Evolutionary conservation across 1,139 yeast species (phyloP), one percentile per base, ranked within the genome.

Genomic region (Saccharomyces pastorianus): DNA sequence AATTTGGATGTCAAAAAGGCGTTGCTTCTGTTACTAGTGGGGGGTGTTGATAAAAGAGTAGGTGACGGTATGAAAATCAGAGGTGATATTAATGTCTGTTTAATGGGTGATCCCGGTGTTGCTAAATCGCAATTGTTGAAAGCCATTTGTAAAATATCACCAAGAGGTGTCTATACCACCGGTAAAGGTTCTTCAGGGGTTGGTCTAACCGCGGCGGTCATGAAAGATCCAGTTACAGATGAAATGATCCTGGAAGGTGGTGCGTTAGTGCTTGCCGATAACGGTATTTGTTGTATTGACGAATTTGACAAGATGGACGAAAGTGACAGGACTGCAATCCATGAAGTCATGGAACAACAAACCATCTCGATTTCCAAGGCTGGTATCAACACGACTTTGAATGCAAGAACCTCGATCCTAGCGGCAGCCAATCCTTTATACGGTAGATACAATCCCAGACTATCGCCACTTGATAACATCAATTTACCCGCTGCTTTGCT

Each of bases 51-150:
- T 53, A 95, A 95, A 70, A 88, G 84, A 67, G 83, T 91, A 63
- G 96, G 96, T 48, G 99, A 95, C 73, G 99, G 99, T 59, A 83
- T 95, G 85, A 84, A 86, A 66, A 93, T 95, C 67, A 84, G 99
- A 76, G 99, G 99, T 67, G 99, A 95, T 69, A 88, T 95, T 61
- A 95, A 95, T 69, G 83, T 95, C 53, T 88, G 98, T 74, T 79
- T 95, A 55, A 93, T 95, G 98, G 99, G 99, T 63, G 99, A 95
- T 67, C 99, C 99, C 44, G 99, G 99, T 78, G 99, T 95, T 55
- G 99, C 99, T 65, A 95, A 95, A 72, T 93, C 99, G 1, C 99
- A 95, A 77, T 76, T 95, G 65, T 77, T 95, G 59, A 93, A 93
- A 70, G 88, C 96, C 34, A 88, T 95, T 59, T 80, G 91, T 55